These are phyloP conservation scores for Labyrinthula sp. DNA, from an alignment of 352 stramenopile species.

Conservation along the genomic window DNA sequence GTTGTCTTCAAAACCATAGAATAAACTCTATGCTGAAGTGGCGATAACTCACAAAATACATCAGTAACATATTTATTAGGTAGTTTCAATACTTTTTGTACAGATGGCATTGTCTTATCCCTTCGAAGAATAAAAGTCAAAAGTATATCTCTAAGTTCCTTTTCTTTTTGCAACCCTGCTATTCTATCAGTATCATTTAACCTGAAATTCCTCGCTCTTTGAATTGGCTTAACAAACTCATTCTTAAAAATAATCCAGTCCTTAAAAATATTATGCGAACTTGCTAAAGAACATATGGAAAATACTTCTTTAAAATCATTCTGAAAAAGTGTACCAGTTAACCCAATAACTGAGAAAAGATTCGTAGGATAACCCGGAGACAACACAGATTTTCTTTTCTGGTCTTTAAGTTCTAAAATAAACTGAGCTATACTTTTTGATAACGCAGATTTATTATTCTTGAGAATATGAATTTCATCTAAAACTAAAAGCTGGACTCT, in stretches of 20 bases:
- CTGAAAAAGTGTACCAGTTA: slow-evolving; percentile 92
- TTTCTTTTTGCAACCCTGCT: slow-evolving; percentile 28
- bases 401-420: slow-evolving; percentile 87
- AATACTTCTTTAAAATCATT: slow-evolving; percentile 97
- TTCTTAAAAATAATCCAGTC: slow-evolving; percentile 60
- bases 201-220: slow-evolving; percentile 61
- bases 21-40: too few relatives aligned
- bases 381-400: slow-evolving; percentile 53
- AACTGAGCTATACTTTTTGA: slow-evolving; percentile 39
- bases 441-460: slow-evolving; percentile 11
- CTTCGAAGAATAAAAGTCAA: slow-evolving; percentile 94
- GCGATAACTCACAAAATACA: too few relatives aligned
- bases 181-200: slow-evolving; percentile 43
- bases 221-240: slow-evolving; percentile 57
- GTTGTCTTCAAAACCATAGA: too few relatives aligned
- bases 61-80: too few relatives aligned
- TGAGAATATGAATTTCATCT: too few relatives aligned
- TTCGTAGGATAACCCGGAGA: too few relatives aligned
- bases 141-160: slow-evolving; percentile 79
- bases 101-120: too few relatives aligned
- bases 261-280: too few relatives aligned
- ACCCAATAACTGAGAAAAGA: slow-evolving; percentile 65
- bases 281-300: too few relatives aligned
- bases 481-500: slow-evolving; percentile 20
- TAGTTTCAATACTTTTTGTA: too few relatives aligned